A percentile compares a stretch with the other conserved stretches of the same genome.
phyloP scores from a whole-genome alignment of 2,329 filamentous ascomycete genomes.

The Gliomastix tumulicola region DNA sequence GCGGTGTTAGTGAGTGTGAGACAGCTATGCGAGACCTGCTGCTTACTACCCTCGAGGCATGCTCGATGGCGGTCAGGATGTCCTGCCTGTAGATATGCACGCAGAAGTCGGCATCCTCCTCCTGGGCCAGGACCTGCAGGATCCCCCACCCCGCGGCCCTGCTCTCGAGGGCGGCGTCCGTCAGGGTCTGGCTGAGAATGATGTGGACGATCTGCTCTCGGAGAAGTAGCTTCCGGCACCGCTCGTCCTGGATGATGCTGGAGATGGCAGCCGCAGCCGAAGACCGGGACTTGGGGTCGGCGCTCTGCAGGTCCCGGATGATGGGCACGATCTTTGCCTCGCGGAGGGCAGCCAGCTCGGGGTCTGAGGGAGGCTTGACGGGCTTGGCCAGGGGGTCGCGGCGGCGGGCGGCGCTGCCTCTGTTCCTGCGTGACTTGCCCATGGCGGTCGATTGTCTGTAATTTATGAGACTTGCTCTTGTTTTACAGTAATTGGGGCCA shows the following conservation, averaged over 20 bases:
- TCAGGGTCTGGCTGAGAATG: constrained; percentile 56
- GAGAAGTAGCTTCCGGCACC: constrained; percentile 57
- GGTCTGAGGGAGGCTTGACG: constrained; percentile 55
- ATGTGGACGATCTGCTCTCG: constrained; percentile 60
- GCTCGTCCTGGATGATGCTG: constrained; percentile 54
- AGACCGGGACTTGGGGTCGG: constrained; percentile 52
- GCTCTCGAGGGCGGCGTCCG: constrained; percentile 55
- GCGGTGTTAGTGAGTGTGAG: neutral
- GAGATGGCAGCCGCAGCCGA: constrained; percentile 52
- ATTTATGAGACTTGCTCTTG: too few relatives aligned
- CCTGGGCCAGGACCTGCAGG: constrained; percentile 50
- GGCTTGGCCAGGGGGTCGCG: constrained; percentile 49
- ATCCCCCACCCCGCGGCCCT: constrained; percentile 63
- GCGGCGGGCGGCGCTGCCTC: constrained; percentile 38
- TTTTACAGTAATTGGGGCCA: too few relatives aligned
- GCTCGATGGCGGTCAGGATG: constrained; percentile 52
- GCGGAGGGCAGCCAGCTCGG: constrained; percentile 55
- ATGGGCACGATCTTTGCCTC: constrained; percentile 58
- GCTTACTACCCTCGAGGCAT: constrained; percentile 45
- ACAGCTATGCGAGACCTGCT: neutral
- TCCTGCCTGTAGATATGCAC: constrained; percentile 58
- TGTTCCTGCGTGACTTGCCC: constrained; percentile 53
- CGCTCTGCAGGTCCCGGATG: constrained; percentile 50
- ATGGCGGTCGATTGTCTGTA: constrained; percentile 29
- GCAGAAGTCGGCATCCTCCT: constrained; percentile 62